These are phyloP conservation scores for Dictyostelium capitatum DNA, from an alignment of 78 protist species.

Conservation along the genomic window DNA sequence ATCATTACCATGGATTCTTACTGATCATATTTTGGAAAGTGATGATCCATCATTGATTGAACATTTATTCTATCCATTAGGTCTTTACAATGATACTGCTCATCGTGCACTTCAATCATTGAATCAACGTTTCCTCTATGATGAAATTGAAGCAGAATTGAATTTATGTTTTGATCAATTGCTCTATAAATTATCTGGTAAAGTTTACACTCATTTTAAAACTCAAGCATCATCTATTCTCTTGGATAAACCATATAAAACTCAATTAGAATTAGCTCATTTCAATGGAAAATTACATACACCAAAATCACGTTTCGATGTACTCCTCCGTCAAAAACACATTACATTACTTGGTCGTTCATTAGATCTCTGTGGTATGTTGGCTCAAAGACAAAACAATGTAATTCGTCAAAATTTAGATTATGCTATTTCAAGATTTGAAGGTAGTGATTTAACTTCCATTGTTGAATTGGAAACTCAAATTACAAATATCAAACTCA, in stretches of 20 bases:
- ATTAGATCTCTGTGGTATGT: slow-evolving; percentile 70
- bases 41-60: slow-evolving; percentile 79
- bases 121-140: slow-evolving; percentile 85
- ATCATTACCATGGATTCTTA: slow-evolving; percentile 93
- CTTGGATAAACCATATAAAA: slow-evolving; percentile 78
- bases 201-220: slow-evolving; percentile 88
- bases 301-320: slow-evolving; percentile 86
- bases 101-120: slow-evolving; percentile 80
- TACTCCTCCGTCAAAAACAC: slow-evolving; percentile 87
- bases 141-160: slow-evolving; percentile 95
- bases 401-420: slow-evolving; percentile 77
- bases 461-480: slow-evolving; percentile 88
- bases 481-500: slow-evolving; percentile 70
- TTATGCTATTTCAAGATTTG: slow-evolving; percentile 88
- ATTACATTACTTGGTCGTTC: slow-evolving; percentile 90
- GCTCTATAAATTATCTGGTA: slow-evolving; percentile 85
- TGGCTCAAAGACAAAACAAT: slow-evolving; percentile 90
- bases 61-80: slow-evolving; percentile 88
- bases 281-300: slow-evolving; percentile 67
- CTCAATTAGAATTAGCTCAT: slow-evolving; percentile 53
- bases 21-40: slow-evolving; percentile 87
- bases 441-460: slow-evolving; percentile 68
- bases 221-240: slow-evolving; percentile 69
- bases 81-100: slow-evolving; percentile 95
- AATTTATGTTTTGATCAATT: slow-evolving; percentile 94